Percentiles rank a stretch among this genome's conserved stretches.
Evolutionary conservation across 768 basidiomycete species (phyloP).

Genomic region (Hygrocybe coccinea): DNA sequence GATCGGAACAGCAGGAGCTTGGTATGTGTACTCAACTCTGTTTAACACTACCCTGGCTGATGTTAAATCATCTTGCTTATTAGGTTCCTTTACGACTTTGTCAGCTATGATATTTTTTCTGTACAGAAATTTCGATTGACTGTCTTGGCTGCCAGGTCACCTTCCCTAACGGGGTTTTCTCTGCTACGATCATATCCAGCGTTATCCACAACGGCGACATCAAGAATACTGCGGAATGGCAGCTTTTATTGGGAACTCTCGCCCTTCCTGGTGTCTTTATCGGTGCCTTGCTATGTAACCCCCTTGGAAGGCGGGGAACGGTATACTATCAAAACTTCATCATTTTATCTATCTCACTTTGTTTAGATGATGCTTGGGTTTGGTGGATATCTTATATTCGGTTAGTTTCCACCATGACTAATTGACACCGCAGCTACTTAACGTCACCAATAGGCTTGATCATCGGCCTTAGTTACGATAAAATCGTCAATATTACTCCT

Average conservation of each 20-base stretch:
- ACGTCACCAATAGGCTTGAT: constrained; percentile 39
- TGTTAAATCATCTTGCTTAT: neutral
- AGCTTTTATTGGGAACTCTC: constrained; percentile 58
- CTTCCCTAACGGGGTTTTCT: constrained; percentile 70
- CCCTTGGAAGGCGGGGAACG: constrained; percentile 55
- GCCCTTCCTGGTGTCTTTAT: constrained; percentile 59
- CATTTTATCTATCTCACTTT: neutral
- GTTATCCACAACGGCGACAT: constrained; percentile 54
- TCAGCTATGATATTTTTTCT: constrained; percentile 15
- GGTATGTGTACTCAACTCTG: constrained; percentile 34
- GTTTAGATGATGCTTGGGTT: constrained; percentile 63
- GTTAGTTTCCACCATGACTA: constrained; percentile 27
- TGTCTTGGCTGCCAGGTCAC: constrained; percentile 42
- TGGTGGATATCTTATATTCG: constrained; percentile 61
- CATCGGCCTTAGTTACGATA: constrained; percentile 57
- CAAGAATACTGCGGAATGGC: constrained; percentile 62
- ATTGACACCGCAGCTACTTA: neutral
- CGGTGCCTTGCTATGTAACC: constrained; percentile 37
- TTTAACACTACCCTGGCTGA: neutral
- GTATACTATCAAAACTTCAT: constrained; percentile 26
- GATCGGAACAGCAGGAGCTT: constrained; percentile 70
- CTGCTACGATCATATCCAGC: constrained; percentile 60
- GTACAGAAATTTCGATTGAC: neutral
- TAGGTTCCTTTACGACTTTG: constrained; percentile 71
- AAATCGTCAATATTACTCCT: constrained; percentile 56